phyloP scores from a whole-genome alignment of 768 basidiomycete genomes.

The Tylopilus rubrobrunneus region DNA sequence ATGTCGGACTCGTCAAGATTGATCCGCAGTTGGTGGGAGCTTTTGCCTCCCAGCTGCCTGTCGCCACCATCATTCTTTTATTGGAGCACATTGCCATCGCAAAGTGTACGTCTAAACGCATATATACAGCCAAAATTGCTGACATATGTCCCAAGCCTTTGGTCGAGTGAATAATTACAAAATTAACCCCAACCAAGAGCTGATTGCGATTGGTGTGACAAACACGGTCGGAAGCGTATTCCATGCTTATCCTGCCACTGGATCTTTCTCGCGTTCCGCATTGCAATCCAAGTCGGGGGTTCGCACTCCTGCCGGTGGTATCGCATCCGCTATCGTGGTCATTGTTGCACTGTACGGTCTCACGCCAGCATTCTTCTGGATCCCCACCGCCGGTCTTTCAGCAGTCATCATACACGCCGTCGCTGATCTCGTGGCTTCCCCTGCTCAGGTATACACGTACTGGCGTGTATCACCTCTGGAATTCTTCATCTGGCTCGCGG shows the following conservation, averaged over 20 bases:
- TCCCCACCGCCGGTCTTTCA: constrained; percentile 75
- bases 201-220: constrained; percentile 96
- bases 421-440: constrained; percentile 81
- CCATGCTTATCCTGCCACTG: constrained; percentile 92
- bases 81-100: constrained; percentile 96
- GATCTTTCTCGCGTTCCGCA: constrained; percentile 97
- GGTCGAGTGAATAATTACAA: constrained; percentile 95
- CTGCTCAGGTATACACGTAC: constrained; percentile 76
- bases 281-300: constrained; percentile 96
- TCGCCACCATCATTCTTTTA: constrained; percentile 84
- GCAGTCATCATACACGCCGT: constrained; percentile 96
- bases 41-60: constrained; percentile 71
- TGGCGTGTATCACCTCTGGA: constrained; percentile 95
- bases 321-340: constrained; percentile 82
- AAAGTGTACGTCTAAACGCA: constrained; percentile 59
- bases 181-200: constrained; percentile 89
- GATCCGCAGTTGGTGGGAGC: constrained; percentile 54
- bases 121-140: constrained; percentile 1
- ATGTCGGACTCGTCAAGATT: constrained; percentile 46
- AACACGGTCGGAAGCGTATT: constrained; percentile 90
- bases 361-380: constrained; percentile 90
- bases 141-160: constrained; percentile 57
- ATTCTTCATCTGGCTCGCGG: constrained; percentile 82
- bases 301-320: constrained; percentile 89
- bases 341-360: constrained; percentile 93